Evolutionary conservation across 192 early-diverging fungal species (phyloP), one percentile per base, ranked within the genome.

Genomic region (Backusella sp.): DNA sequence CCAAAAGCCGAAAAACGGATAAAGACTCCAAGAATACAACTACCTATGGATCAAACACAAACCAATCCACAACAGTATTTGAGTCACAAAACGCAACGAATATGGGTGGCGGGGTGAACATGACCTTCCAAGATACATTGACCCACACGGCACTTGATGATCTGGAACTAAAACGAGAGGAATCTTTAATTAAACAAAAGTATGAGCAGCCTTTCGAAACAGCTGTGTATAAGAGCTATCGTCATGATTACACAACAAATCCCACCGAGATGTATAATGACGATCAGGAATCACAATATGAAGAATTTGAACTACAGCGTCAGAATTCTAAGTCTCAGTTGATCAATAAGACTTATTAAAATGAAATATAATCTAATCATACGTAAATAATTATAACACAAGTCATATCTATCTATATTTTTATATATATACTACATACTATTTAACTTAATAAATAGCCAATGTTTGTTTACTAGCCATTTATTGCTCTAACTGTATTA

Each of bases 131-230:
- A 23, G 66, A 32, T 26, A 76, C 75, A 15, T 11, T 76, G 7
- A 76, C 42, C 28, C 28, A 69, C 17, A 76, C 53, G 17, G 46
- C 46, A 21, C 68, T 69, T 69, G 49, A 35, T 32, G 32, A 76
- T 37, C 30, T 76, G 4, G 56, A 76, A 21, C 68, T 69, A 23
- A 67, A 76, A 12, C 41, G 56, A 3, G 11, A 6, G 15, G 46
- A 49, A 49, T 49, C 4, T 49, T 19, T 49, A 49, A 49, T 19
- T 49, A 49, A 19, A 6, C 46, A 19, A 6, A 49, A 49, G 0
- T 17, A n/a, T 0, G 19, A 49, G 0, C 0, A 19, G 19, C 4
- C 0, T 4, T 49, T 49, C 0, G 46, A 49, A 4, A n/a, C 46
- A 49, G 17, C 19, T 49, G 46, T 49, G 6, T 6, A 17, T 5